These are phyloP conservation scores for Naegleria lovaniensis DNA, from an alignment of 208 protist species.

Conservation along the genomic window DNA sequence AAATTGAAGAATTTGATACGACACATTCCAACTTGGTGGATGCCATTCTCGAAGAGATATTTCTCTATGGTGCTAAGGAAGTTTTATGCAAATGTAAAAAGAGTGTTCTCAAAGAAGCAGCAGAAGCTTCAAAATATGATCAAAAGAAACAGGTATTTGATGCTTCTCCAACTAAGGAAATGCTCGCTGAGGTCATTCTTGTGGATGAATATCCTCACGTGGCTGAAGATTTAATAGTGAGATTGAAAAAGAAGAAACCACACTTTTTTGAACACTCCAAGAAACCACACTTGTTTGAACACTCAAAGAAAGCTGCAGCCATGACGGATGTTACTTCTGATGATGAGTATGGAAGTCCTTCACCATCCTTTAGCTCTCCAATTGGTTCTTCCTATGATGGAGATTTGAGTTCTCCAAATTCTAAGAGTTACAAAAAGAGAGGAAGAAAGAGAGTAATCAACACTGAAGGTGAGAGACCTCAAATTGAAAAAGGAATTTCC, in stretches of 20 bases:
- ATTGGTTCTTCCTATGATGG: background rate
- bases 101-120: background rate
- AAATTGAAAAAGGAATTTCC: background rate
- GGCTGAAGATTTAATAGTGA: background rate
- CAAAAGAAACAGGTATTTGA: background rate
- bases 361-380: too few relatives aligned
- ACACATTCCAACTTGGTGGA: background rate
- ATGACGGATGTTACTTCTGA: background rate
- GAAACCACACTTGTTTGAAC: background rate
- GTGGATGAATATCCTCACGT: background rate
- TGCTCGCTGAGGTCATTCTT: background rate
- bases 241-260: background rate
- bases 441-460: background rate
- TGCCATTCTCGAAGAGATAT: background rate
- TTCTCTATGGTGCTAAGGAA: background rate
- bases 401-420: background rate
- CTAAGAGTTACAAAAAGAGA: background rate
- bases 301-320: too few relatives aligned
- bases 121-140: background rate
- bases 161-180: background rate
- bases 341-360: background rate
- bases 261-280: background rate
- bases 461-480: background rate
- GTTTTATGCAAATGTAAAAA: background rate
- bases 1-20: background rate